A percentile compares a stretch with the other conserved stretches of the same genome.
Evolutionary conservation across 2,329 filamentous ascomycete species (phyloP).

Genomic region (Microdochium trichocladiopsis): DNA sequence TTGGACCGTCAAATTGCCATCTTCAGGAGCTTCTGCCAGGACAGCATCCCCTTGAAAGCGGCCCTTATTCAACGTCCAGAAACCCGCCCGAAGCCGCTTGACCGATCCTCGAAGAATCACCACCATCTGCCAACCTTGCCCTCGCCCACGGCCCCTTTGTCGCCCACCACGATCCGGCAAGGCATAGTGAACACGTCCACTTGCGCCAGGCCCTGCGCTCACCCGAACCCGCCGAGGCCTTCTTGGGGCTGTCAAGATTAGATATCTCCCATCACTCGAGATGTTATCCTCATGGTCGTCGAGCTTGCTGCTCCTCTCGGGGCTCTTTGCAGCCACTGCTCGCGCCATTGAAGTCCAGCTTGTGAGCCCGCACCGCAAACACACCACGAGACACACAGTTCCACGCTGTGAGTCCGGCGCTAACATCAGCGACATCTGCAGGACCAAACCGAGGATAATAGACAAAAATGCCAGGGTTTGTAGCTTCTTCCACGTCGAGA

Average conservation of each 20-base stretch:
- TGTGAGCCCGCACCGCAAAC: conserved; percentile 28
- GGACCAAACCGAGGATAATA: conserved; percentile 70
- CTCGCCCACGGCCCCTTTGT: not conserved
- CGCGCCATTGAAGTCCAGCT: conserved; percentile 44
- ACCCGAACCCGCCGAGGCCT: not conserved
- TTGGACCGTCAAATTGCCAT: not conserved
- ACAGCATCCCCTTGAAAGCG: not conserved
- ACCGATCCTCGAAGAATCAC: not conserved
- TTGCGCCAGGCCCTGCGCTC: not conserved
- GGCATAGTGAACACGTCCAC: not conserved
- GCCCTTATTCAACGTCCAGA: no score
- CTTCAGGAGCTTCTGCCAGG: not conserved
- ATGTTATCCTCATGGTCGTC: conserved; percentile 13
- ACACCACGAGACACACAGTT: conserved; percentile 1
- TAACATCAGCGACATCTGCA: no score
- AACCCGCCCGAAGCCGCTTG: not conserved
- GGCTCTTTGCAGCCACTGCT: not conserved
- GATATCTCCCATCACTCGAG: not conserved
- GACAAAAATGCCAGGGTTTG: conserved; percentile 69
- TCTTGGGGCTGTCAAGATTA: not conserved
- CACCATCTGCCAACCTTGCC: not conserved
- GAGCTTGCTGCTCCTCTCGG: conserved; percentile 34
- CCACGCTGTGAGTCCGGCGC: conserved; percentile 6
- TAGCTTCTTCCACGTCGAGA: conserved; percentile 1
- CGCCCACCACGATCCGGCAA: not conserved